These are phyloP conservation scores for Wallacemonas sp. DNA, from an alignment of 208 protist species.

Conservation along the genomic window DNA sequence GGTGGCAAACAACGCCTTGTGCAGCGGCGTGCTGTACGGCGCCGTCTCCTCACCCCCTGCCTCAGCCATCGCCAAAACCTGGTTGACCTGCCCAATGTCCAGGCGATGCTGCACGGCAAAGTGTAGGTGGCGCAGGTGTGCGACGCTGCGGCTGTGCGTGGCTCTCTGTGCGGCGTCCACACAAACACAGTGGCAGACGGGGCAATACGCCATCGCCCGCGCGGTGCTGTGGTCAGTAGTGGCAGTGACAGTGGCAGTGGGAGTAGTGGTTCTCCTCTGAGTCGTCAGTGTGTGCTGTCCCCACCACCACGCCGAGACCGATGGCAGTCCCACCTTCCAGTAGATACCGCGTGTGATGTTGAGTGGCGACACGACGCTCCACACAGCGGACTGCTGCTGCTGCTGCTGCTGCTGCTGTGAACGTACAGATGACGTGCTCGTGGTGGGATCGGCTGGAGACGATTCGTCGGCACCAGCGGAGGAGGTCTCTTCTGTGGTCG, in stretches of 20 bases:
- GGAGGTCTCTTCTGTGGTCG: no score
- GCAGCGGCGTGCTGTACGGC: background rate
- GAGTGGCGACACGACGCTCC: slow-evolving; percentile 51
- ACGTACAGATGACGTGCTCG: no score
- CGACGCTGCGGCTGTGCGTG: slow-evolving; percentile 41
- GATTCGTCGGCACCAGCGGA: no score
- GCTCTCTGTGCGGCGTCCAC: slow-evolving; percentile 7
- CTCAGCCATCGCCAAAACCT: background rate
- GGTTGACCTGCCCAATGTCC: background rate
- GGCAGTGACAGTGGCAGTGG: background rate
- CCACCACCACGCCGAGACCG: slow-evolving; percentile 2
- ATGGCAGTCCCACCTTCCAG: slow-evolving; percentile 59
- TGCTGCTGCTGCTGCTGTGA: no score
- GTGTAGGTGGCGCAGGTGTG: slow-evolving; percentile 54
- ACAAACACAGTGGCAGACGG: slow-evolving; percentile 50
- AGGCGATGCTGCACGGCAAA: slow-evolving; percentile 39
- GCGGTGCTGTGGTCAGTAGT: background rate
- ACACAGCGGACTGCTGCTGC: slow-evolving; percentile 8
- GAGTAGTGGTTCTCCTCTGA: no score
- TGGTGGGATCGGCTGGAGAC: no score
- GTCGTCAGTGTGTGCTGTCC: slow-evolving; percentile 1
- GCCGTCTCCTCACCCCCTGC: background rate
- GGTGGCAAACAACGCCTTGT: slow-evolving; percentile 1
- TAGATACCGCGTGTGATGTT: slow-evolving; percentile 50
- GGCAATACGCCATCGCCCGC: slow-evolving; percentile 36